Evolutionary conservation across 495 filamentous ascomycete genomes (phyloP), one percentile per base, ranked within the genome.

Genomic region (Jackrogersella minutella): DNA sequence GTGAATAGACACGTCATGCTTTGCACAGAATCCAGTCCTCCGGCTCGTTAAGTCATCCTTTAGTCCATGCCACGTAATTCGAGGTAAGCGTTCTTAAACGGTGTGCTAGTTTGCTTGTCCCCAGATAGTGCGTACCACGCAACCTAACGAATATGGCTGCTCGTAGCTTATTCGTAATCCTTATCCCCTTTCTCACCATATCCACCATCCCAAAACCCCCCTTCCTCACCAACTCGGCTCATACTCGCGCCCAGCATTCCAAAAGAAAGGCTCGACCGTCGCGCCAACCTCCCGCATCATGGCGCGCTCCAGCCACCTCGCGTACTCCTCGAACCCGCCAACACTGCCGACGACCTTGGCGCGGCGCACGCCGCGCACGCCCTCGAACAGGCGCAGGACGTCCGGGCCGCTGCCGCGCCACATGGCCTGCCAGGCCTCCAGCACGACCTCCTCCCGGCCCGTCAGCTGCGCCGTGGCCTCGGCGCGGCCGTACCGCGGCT

Each of bases 351-450:
- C 40, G 11, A 87, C 71, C 13, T 63, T 64, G 9, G 78, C 80
- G 26, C 55, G 68, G 39, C 78, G 56, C 8, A 86, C 82, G 0
- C 82, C 84, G 26, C 84, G 69, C 1, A 87, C 79, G 6, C 74
- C 79, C 66, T 82, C 81, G 62, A 87, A 86, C 53, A 77, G 66
- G 31, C 69, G 70, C 58, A 86, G 72, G 13, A 72, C 75, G 13
- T 66, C 73, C 44, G 74, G 75, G 26, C 78, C 78, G 28, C 64
- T 68, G 26, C 76, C 76, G 28, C 75, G 75, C 65, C 79, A 84
- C 64, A 75, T 73, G 6, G 78, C 68, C 69, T 82, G 81, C 64
- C 77, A 81, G 0, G 80, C 72, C 53, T 82, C 75, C 49, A 86
- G 58, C 13, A 77, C 74, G 5, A 87, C 68, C 64, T 79, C 78